Conservation (phyloP, 805 yeast species). For the Pichia cabralensis region DNA sequence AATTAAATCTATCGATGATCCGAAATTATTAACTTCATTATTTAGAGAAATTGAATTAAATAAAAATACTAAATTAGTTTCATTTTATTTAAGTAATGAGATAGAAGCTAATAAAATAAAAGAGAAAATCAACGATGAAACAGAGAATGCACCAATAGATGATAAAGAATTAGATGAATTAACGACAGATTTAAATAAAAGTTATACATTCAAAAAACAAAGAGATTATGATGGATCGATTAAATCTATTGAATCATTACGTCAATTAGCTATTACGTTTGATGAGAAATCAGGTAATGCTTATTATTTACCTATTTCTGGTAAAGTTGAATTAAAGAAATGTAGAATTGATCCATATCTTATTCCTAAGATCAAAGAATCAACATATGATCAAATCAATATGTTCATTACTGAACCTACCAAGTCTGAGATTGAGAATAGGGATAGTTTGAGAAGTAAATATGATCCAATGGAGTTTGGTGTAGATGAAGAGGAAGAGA, state of each 20-base stretch:
- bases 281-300: slow-evolving; percentile 48
- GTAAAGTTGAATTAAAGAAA: slow-evolving; percentile 73
- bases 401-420: slow-evolving; percentile 63
- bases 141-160: slow-evolving; percentile 37
- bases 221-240: slow-evolving; percentile 75
- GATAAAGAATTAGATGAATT: slow-evolving; percentile 35
- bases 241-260: slow-evolving; percentile 34
- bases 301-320: slow-evolving; percentile 66
- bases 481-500: slow-evolving; percentile 48
- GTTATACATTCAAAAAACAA: slow-evolving; percentile 49
- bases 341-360: slow-evolving; percentile 62
- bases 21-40: slow-evolving; percentile 45
- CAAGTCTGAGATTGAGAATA: slow-evolving; percentile 51
- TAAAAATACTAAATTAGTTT: slow-evolving; percentile 64
- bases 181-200: slow-evolving; percentile 24
- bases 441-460: slow-evolving; percentile 59
- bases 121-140: slow-evolving; percentile 34
- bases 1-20: slow-evolving; percentile 24
- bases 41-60: slow-evolving; percentile 64
- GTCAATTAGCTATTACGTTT: slow-evolving; percentile 63
- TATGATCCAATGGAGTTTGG: slow-evolving; percentile 76
- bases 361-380: slow-evolving; percentile 43
- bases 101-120: slow-evolving; percentile 33
- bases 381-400: slow-evolving; percentile 52
- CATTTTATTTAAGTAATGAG: slow-evolving; percentile 46